Evolutionary conservation across 495 filamentous ascomycete species (phyloP).

Genomic region (Venustampulla echinocandica): DNA sequence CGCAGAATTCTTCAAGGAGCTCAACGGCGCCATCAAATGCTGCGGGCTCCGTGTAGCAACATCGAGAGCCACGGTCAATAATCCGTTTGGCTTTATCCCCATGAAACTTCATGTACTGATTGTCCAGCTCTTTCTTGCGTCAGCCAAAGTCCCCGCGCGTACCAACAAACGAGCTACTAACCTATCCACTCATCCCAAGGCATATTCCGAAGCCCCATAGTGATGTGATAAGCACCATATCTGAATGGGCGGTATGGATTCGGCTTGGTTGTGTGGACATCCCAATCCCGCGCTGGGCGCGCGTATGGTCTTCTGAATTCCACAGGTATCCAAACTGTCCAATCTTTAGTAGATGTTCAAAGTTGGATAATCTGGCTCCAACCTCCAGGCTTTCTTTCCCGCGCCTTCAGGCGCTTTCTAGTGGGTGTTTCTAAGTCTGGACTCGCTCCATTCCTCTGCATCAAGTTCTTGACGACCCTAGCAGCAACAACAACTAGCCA

Average conservation of each 20-base stretch:
- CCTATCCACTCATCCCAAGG: slow-evolving; percentile 78
- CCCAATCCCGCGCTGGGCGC: slow-evolving; percentile 62
- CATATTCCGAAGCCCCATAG: slow-evolving; percentile 75
- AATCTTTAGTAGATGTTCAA: slow-evolving; percentile 13
- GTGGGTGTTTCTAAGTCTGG: slow-evolving; percentile 21
- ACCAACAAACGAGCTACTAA: slow-evolving; percentile 15
- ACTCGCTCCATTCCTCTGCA: slow-evolving; percentile 6
- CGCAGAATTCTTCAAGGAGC: slow-evolving; percentile 64
- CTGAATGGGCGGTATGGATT: slow-evolving; percentile 79
- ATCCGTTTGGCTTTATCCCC: slow-evolving; percentile 65
- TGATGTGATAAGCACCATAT: slow-evolving; percentile 69
- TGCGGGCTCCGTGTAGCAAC: slow-evolving; percentile 62
- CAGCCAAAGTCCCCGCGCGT: not conserved
- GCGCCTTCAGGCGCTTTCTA: slow-evolving; percentile 15
- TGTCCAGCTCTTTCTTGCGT: slow-evolving; percentile 60
- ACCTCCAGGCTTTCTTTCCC: slow-evolving; percentile 22
- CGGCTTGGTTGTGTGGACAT: slow-evolving; percentile 59
- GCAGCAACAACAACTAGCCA: slow-evolving; percentile 12
- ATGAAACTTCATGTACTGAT: slow-evolving; percentile 70
- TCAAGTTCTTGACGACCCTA: slow-evolving; percentile 11
- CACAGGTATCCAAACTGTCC: slow-evolving; percentile 59
- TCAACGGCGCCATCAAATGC: slow-evolving; percentile 73
- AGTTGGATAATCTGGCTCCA: not conserved
- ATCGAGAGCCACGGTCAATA: slow-evolving; percentile 58
- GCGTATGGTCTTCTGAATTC: slow-evolving; percentile 62